Evolutionary conservation across 768 basidiomycete genomes (phyloP), one percentile per base, ranked within the genome.

Genomic region (Infundibulicybe gibba): DNA sequence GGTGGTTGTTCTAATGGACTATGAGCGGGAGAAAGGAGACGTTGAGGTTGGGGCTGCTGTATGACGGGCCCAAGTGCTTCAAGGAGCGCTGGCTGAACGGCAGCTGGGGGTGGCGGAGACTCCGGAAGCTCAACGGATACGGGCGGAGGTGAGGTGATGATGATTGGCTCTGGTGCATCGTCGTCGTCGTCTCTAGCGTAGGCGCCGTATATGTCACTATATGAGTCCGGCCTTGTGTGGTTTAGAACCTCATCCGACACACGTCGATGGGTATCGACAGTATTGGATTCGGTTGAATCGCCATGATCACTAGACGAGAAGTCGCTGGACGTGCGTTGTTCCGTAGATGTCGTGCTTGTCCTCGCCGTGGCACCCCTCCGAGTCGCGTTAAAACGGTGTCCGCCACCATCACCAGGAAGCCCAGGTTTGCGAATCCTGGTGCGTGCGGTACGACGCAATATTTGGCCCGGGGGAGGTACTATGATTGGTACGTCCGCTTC

Each of bases 341-440:
- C 80, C 32, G 61, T 51, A 41, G 49, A 64, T 46, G 54, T 43
- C 45, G 57, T 58, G 21, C 59, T 58, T 12, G 57, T 53, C 48
- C 63, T 62, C 49, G 57, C 48, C 13, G 65, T 59, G 12, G 60
- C 60, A 14, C 66, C 67, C 40, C 75, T 60, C 45, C 75, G 66
- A 13, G 71, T 67, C 19, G 79, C 65, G 32, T 77, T 76, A 66
- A 94, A 94, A 10, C 92, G 85, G 74, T 90, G 90, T 2, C 89
- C 89, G 31, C 79, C 83, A 10, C 87, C 88, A 64, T 89, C 90
- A 17, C 83, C 88, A 12, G 79, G 75, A 5, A 86, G 63, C 5
- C 81, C 79, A 12, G 84, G 74, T 69, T 98, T 99, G 32, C 95
- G 86, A 55, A 98, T 97, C 71, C 93, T 94, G 1, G 97, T 99